These are phyloP conservation scores for Puccinia triticina DNA, from an alignment of 1,284 basidiomycete species.

Conservation along the genomic window DNA sequence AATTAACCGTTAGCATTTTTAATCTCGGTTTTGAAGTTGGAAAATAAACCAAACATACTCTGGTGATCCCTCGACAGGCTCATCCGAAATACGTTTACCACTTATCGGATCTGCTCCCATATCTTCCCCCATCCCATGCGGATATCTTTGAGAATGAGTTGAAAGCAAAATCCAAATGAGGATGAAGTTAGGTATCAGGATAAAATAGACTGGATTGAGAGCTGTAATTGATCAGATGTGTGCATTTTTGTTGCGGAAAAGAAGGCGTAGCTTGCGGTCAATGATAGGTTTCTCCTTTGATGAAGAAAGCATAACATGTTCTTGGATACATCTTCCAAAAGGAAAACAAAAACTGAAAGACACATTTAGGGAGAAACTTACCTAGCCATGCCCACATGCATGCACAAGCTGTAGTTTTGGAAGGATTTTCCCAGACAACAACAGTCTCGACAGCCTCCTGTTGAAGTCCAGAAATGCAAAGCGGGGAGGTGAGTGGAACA, in stretches of 20 bases:
- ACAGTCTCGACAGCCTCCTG: constrained; percentile 32
- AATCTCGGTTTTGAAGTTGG: constrained; percentile 32
- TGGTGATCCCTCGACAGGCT: constrained; percentile 44
- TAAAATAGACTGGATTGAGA: constrained; percentile 36
- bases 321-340: not conserved
- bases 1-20: constrained; percentile 50
- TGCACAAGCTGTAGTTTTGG: constrained; percentile 36
- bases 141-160: constrained; percentile 28
- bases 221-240: not conserved
- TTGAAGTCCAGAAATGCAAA: constrained; percentile 3
- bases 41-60: constrained; percentile 54
- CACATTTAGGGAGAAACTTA: not conserved
- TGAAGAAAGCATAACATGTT: not conserved
- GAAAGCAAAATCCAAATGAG: constrained; percentile 39
- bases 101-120: not conserved
- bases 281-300: not conserved
- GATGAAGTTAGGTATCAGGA: constrained; percentile 25
- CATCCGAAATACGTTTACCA: constrained; percentile 17
- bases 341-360: not conserved
- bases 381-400: constrained; percentile 43
- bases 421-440: constrained; percentile 20
- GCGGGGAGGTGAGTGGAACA: not conserved
- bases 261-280: not conserved
- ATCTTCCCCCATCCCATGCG: constrained; percentile 28
- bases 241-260: not conserved